phyloP scores from a whole-genome alignment of 78 protist genomes.

The Bigelowiella natans region DNA sequence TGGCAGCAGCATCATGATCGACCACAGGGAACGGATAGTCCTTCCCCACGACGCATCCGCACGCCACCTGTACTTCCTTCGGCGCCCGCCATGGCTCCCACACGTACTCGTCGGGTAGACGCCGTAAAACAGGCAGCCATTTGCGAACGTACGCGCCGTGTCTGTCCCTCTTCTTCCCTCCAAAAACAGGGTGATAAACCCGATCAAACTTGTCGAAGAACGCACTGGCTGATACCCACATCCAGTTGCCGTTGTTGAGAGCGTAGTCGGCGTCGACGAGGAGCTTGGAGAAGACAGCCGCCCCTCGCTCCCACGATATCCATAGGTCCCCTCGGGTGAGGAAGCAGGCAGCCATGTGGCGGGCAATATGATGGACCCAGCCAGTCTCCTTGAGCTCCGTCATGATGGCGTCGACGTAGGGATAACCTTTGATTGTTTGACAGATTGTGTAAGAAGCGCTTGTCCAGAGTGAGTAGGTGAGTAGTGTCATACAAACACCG shows the following conservation, averaged over 20 bases:
- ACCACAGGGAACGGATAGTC: slow-evolving; percentile 23
- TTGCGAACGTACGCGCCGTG: slow-evolving; percentile 14
- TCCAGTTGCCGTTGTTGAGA: slow-evolving; percentile 47
- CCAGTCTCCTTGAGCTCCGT: slow-evolving; percentile 25
- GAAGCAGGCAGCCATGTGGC: slow-evolving; percentile 51
- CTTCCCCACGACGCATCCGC: background rate
- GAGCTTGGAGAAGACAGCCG: slow-evolving; percentile 12
- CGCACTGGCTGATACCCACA: slow-evolving; percentile 39
- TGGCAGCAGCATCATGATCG: background rate
- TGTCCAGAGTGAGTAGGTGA: too few relatives aligned
- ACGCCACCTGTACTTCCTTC: background rate
- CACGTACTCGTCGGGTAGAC: slow-evolving; percentile 24
- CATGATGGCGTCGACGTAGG: slow-evolving; percentile 46
- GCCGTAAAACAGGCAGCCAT: background rate
- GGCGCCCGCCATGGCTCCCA: slow-evolving; percentile 55
- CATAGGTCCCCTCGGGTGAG: slow-evolving; percentile 46
- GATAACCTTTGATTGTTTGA: slow-evolving; percentile 36
- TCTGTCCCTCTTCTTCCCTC: slow-evolving; percentile 22
- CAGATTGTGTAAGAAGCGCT: too few relatives aligned
- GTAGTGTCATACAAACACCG: too few relatives aligned
- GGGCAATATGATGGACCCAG: slow-evolving; percentile 49
- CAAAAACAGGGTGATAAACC: slow-evolving; percentile 33
- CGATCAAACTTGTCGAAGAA: slow-evolving; percentile 34
- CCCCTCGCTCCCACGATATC: slow-evolving; percentile 32
- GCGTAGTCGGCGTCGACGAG: slow-evolving; percentile 41